phyloP scores from a whole-genome alignment of 2,329 filamentous ascomycete species.

The Chrysoporthe austroafricana region DNA sequence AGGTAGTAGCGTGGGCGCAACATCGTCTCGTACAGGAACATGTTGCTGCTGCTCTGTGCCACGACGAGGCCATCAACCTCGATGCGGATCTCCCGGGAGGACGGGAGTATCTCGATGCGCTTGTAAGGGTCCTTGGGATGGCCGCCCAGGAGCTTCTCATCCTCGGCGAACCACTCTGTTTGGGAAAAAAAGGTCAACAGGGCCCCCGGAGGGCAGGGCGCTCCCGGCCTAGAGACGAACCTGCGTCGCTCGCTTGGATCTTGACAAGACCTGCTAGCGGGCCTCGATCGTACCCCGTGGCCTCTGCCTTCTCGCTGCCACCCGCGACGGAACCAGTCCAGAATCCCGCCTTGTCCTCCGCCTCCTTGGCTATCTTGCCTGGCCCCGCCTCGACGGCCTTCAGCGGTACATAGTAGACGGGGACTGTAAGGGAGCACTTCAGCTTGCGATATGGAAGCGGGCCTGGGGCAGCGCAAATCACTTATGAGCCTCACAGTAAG shows the following conservation, averaged over 20 bases:
- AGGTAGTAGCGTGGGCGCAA: slow-evolving; percentile 64
- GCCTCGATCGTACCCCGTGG: slow-evolving; percentile 28
- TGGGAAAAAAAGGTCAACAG: slow-evolving; percentile 8
- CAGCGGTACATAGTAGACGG: slow-evolving; percentile 40
- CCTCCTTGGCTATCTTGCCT: slow-evolving; percentile 19
- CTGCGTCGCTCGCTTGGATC: slow-evolving; percentile 24
- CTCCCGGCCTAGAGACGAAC: slow-evolving; percentile 26
- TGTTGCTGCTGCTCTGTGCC: slow-evolving; percentile 47
- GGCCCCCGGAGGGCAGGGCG: not conserved
- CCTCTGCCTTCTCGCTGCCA: slow-evolving; percentile 30
- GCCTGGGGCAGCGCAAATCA: too few species aligned
- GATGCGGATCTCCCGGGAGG: slow-evolving; percentile 56
- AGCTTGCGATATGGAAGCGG: too few species aligned
- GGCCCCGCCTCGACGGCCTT: slow-evolving; percentile 29
- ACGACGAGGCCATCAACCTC: slow-evolving; percentile 50
- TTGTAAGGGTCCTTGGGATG: slow-evolving; percentile 72
- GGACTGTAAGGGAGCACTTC: slow-evolving; percentile 30
- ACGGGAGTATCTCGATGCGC: slow-evolving; percentile 63
- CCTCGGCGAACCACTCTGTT: slow-evolving; percentile 44
- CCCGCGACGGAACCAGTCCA: slow-evolving; percentile 31
- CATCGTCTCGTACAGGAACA: slow-evolving; percentile 65
- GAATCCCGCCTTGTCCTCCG: slow-evolving; percentile 26
- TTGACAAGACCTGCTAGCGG: slow-evolving; percentile 32
- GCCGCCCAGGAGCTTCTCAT: slow-evolving; percentile 40
- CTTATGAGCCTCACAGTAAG: slow-evolving; percentile 32